phyloP scores from a whole-genome alignment of 2,329 filamentous ascomycete species.

The Xylaria sp. region DNA sequence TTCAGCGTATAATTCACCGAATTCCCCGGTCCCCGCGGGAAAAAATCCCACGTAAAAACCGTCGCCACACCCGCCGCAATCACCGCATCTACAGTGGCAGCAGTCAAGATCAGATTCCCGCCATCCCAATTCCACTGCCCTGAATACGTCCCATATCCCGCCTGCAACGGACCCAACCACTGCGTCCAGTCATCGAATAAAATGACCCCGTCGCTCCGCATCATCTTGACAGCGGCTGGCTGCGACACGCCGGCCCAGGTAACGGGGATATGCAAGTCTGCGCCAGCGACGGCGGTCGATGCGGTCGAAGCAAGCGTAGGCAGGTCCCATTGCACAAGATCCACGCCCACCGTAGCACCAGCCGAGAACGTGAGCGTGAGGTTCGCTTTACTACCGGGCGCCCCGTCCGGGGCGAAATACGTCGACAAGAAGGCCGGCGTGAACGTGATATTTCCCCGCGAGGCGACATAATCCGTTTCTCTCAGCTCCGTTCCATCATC shows the following conservation, averaged over 20 bases:
- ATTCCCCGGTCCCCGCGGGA: conserved; percentile 46
- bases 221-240: conserved; percentile 47
- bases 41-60: conserved; percentile 52
- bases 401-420: conserved; percentile 37
- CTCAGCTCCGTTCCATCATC: conserved; percentile 33
- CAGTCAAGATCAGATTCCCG: conserved; percentile 41
- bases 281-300: conserved; percentile 26
- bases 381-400: conserved; percentile 44
- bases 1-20: conserved; percentile 42
- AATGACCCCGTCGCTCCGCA: conserved; percentile 43
- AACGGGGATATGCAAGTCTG: conserved; percentile 45
- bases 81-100: conserved; percentile 42
- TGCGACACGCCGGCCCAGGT: conserved; percentile 46
- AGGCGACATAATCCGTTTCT: conserved; percentile 43
- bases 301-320: conserved; percentile 36
- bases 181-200: conserved; percentile 53
- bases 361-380: conserved; percentile 49
- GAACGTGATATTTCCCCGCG: conserved; percentile 42
- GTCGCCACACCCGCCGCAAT: conserved; percentile 39
- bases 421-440: conserved; percentile 41
- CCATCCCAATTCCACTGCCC: conserved; percentile 49
- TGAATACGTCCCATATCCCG: conserved; percentile 44
- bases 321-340: conserved; percentile 48
- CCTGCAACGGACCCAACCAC: conserved; percentile 47
- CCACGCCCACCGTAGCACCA: conserved; percentile 42